phyloP scores from a whole-genome alignment of 129 eudicot genomes.

The Flaveria brownii region DNA sequence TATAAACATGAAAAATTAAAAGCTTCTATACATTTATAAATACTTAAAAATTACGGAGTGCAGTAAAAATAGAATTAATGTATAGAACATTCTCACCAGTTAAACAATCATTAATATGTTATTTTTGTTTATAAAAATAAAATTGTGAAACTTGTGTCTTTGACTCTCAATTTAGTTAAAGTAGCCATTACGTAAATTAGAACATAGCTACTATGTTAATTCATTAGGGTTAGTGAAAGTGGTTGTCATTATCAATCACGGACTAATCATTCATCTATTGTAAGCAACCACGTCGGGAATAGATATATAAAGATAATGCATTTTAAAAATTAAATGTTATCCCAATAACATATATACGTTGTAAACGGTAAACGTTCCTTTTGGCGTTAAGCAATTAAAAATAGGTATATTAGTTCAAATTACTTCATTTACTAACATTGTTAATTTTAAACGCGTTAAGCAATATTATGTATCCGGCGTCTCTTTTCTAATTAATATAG shows the following conservation, averaged over 20 bases:
- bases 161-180: no score
- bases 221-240: conserved; percentile 18
- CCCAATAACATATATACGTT: neutral
- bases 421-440: neutral
- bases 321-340: neutral
- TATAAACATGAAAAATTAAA: neutral
- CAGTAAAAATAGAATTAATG: no score
- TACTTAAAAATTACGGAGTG: neutral
- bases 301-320: neutral
- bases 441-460: neutral
- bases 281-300: conserved; percentile 22
- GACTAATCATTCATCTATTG: conserved; percentile 15
- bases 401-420: neutral
- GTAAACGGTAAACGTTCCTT: conserved; percentile 4
- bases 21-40: neutral
- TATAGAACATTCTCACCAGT: no score
- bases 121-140: no score
- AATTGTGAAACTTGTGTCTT: no score
- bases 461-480: no score
- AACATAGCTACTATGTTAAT: neutral
- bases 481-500: no score
- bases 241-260: conserved; percentile 20
- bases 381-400: neutral
- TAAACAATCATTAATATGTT: no score
- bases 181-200: neutral